phyloP scores from a whole-genome alignment of 148 eudicot species.

The Euryodendron excelsum region DNA sequence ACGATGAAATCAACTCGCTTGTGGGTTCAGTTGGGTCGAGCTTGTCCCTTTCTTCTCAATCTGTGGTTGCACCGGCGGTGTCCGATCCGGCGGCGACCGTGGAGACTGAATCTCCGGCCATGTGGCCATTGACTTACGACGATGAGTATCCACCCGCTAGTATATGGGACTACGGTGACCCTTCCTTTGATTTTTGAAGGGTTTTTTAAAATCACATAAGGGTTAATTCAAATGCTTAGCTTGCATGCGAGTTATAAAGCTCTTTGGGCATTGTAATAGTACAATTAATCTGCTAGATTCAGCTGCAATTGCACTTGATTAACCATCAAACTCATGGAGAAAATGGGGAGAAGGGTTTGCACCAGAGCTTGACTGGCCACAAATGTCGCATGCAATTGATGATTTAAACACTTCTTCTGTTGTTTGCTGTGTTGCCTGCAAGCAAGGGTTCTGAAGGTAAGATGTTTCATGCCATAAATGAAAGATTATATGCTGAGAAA shows the following conservation, averaged over 20 bases:
- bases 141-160: slow-evolving; percentile 51
- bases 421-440: neutral
- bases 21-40: slow-evolving; percentile 53
- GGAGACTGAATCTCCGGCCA: slow-evolving; percentile 15
- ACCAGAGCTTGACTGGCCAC: neutral
- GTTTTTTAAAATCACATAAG: neutral
- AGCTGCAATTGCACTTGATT: neutral
- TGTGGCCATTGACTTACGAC: slow-evolving; percentile 25
- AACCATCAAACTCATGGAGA: too few relatives aligned
- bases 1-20: slow-evolving; percentile 42
- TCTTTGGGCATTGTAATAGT: neutral
- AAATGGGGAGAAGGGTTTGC: neutral
- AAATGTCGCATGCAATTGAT: neutral
- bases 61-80: slow-evolving; percentile 20
- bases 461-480: neutral
- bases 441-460: slow-evolving; percentile 10
- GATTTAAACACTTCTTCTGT: too few relatives aligned
- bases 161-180: slow-evolving; percentile 79
- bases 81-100: slow-evolving; percentile 26
- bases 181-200: slow-evolving; percentile 53
- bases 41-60: slow-evolving; percentile 31
- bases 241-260: slow-evolving; percentile 12
- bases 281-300: neutral
- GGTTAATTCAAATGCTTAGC: neutral
- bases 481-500: too few relatives aligned